Evolutionary conservation across 2,329 filamentous ascomycete genomes (phyloP).

Genomic region (Calonectria montana): DNA sequence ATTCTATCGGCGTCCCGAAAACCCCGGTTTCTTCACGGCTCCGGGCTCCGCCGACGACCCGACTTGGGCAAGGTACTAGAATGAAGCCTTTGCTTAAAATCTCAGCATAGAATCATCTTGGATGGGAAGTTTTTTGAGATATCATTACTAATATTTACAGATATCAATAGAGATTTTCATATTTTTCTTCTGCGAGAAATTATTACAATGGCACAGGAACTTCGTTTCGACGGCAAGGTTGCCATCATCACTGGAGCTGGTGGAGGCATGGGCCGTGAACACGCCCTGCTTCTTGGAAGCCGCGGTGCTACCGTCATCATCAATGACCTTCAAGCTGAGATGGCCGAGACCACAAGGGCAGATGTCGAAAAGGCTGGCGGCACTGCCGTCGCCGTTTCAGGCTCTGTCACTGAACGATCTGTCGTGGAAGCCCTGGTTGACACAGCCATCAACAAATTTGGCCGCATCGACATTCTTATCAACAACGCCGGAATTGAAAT

Average conservation of each 20-base stretch:
- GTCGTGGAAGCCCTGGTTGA: neutral
- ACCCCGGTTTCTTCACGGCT: neutral
- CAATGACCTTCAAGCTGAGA: neutral
- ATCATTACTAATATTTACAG: neutral
- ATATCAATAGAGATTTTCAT: neutral
- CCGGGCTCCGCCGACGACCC: neutral
- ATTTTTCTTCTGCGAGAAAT: neutral
- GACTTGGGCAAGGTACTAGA: neutral
- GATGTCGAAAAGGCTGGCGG: neutral
- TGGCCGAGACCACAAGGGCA: neutral
- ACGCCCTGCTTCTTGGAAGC: neutral
- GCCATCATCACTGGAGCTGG: neutral
- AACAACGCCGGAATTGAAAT: conserved; percentile 1
- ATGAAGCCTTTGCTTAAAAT: neutral
- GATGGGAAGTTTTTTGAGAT: neutral
- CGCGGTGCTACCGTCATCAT: neutral
- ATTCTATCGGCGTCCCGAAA: neutral
- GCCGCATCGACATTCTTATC: neutral
- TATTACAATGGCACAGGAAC: neutral
- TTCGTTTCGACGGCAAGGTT: neutral
- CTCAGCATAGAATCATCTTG: neutral
- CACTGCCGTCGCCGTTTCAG: neutral
- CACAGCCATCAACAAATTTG: neutral
- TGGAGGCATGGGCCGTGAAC: neutral
- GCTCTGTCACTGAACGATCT: neutral